phyloP scores from a whole-genome alignment of 1,284 basidiomycete genomes.

The Tylopilus sp. region DNA sequence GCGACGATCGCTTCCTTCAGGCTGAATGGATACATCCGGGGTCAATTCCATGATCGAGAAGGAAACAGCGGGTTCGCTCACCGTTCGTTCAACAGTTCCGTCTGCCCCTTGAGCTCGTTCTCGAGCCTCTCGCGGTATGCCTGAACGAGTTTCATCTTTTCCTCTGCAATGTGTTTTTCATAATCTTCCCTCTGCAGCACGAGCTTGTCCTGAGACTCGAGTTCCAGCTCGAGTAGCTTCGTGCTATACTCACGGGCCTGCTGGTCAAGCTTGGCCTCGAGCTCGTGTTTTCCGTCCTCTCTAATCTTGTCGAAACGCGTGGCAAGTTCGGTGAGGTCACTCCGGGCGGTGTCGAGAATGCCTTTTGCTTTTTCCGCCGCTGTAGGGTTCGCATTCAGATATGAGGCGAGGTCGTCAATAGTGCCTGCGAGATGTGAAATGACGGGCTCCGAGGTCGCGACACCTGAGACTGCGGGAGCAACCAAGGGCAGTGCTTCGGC shows the following conservation, averaged over 20 bases:
- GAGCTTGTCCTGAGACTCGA: conserved; percentile 80
- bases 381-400: conserved; percentile 72
- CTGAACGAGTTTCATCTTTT: conserved; percentile 71
- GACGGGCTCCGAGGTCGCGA: conserved; percentile 78
- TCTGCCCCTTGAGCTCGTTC: conserved; percentile 83
- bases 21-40: conserved; percentile 39
- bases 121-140: conserved; percentile 87
- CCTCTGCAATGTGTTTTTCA: conserved; percentile 78
- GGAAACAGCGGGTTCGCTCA: conserved; percentile 35
- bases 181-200: conserved; percentile 86
- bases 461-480: conserved; percentile 75
- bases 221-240: conserved; percentile 80
- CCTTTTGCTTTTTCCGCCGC: conserved; percentile 65
- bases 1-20: conserved; percentile 93
- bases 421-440: conserved; percentile 89
- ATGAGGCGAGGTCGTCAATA: conserved; percentile 89
- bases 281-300: conserved; percentile 72
- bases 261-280: conserved; percentile 79
- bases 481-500: conserved; percentile 67
- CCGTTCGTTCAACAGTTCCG: conserved; percentile 92
- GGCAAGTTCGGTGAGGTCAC: conserved; percentile 80
- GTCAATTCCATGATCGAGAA: conserved; percentile 1
- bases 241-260: conserved; percentile 83
- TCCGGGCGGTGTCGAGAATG: conserved; percentile 72
- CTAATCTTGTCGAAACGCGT: conserved; percentile 78